phyloP scores from a whole-genome alignment of 345 rosid genomes.

The Populus pruinosa region DNA sequence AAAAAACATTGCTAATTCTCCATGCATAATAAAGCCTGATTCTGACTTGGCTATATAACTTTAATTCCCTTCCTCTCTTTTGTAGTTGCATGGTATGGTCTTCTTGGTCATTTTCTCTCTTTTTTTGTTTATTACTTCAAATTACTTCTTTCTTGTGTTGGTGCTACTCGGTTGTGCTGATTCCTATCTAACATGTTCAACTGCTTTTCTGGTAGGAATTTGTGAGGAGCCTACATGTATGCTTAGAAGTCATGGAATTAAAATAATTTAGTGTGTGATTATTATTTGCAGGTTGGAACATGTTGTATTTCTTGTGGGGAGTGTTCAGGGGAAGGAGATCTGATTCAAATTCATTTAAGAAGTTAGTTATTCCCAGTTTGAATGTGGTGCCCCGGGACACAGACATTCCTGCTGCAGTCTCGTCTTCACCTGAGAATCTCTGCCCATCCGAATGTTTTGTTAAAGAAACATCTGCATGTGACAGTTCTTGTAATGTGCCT shows the following conservation, averaged over 20 bases:
- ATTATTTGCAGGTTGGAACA: conserved; percentile 57
- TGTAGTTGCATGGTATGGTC: neutral
- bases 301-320: conserved; percentile 86
- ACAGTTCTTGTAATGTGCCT: conserved; percentile 22
- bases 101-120: neutral
- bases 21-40: neutral
- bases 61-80: neutral
- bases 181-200: neutral
- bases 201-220: neutral
- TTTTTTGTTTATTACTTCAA: neutral
- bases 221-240: neutral
- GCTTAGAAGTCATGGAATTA: neutral
- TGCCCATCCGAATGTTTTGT: conserved; percentile 33
- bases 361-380: conserved; percentile 24
- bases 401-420: conserved; percentile 24
- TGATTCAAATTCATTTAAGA: conserved; percentile 36
- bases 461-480: conserved; percentile 32
- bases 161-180: neutral
- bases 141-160: neutral
- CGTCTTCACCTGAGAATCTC: conserved; percentile 25
- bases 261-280: neutral
- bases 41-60: neutral
- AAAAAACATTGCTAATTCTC: neutral
- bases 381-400: conserved; percentile 27
- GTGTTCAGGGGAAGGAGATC: conserved; percentile 70